Base-by-base conservation (phyloP, 225 moss, liverwort and hornwort species). In the Climacium dendroides region DNA sequence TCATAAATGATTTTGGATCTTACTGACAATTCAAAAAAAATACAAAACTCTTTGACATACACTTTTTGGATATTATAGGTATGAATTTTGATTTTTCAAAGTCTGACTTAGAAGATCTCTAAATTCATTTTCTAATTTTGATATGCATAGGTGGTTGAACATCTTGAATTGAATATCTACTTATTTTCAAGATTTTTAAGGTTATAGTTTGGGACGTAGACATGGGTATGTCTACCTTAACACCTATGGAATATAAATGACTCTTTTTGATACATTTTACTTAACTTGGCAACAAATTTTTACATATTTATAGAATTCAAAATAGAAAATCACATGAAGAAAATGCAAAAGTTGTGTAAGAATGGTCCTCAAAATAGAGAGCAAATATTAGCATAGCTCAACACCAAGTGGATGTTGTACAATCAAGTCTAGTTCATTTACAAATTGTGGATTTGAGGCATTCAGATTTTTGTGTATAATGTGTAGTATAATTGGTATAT, bases 41-140 rank as follows among this genome's bases (percentile, higher is more conserved):
- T 57, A 78, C 4, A 26, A 55, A 53, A 76, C 1, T 9, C 76
- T n/a, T 26, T 25, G 6, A 25, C 4, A 23, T 37, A 37, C 15
- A 25, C 2, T 54, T 14, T 77, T 25, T 17, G 1, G 7, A 25
- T 55, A 55, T 54, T 1, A 10, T 78, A 26, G 16, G 10, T 0
- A 17, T 15, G 25, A 34, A n/a, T n/a, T 55, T 37, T 17, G 7
- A 10, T 16, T 26, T 77, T 57, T 17, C 37, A 37, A 77, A 55
- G 1, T 78, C 0, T 0, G 0, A 25, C 11, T 16, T 18, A 6
- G 3, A 10, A 26, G 2, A 26, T 55, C 0, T 37, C 26, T 57
- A 17, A 37, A 10, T 4, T 1, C 11, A 26, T 78, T 37, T 77
- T 0, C 5, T 16, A 37, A n/a, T 37, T 37, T 55, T 17, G 7